A percentile compares a stretch with the other conserved stretches of the same genome.
Evolutionary conservation across 2,329 filamentous ascomycete genomes (phyloP).

Genomic region (Albifimbria verrucaria): DNA sequence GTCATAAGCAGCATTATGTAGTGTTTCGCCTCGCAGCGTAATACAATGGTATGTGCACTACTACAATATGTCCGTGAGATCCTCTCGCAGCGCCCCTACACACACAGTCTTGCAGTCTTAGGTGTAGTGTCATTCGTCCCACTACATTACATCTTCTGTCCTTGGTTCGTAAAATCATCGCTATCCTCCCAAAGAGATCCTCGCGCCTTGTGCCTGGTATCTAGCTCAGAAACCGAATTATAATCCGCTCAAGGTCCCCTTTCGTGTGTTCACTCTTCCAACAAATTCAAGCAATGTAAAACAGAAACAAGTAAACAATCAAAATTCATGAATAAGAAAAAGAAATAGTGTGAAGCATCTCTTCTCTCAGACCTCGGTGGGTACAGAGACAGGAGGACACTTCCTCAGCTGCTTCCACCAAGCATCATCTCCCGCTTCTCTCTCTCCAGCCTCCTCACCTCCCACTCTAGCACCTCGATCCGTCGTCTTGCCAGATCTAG

Average conservation of each 20-base stretch:
- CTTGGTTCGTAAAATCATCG: neutral
- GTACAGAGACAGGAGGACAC: neutral
- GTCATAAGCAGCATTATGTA: too few relatives aligned
- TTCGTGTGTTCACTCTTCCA: neutral
- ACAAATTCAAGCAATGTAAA: neutral
- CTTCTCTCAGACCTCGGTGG: too few relatives aligned
- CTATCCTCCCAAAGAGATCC: neutral
- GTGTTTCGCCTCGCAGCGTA: too few relatives aligned
- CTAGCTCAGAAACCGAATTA: neutral
- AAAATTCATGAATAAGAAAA: neutral
- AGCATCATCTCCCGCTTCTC: slow-evolving; percentile 29
- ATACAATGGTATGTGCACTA: too few relatives aligned
- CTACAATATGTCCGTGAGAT: too few relatives aligned
- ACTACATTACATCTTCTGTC: too few relatives aligned
- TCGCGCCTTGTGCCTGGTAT: neutral
- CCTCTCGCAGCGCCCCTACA: too few relatives aligned
- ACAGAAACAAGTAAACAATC: neutral
- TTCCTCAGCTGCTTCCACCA: neutral
- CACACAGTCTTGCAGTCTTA: too few relatives aligned
- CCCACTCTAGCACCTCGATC: slow-evolving; percentile 36
- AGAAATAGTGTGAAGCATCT: too few relatives aligned
- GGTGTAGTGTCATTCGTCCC: too few relatives aligned
- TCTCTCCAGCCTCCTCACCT: slow-evolving; percentile 31
- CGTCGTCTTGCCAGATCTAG: slow-evolving; percentile 41
- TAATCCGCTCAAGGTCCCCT: neutral